Evolutionary conservation across 495 filamentous ascomycete species (phyloP).

Genomic region (Penicillium egyptiacum): DNA sequence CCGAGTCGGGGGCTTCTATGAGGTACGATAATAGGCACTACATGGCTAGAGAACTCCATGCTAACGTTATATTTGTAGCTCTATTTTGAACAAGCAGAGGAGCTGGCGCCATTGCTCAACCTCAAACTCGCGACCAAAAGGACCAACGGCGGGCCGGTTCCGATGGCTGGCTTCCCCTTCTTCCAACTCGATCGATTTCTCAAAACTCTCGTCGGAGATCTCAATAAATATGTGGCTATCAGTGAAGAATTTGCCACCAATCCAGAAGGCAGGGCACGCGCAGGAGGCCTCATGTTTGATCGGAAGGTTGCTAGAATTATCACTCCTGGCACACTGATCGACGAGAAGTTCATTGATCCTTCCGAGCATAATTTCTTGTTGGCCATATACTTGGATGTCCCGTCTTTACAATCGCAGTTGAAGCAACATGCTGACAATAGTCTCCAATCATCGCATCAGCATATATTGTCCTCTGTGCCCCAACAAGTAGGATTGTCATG

Average conservation of each 20-base stretch:
- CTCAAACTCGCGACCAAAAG: slow-evolving; percentile 83
- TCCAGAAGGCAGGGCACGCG: slow-evolving; percentile 62
- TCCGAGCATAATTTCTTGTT: slow-evolving; percentile 90
- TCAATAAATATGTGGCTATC: slow-evolving; percentile 87
- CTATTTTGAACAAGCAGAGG: slow-evolving; percentile 91
- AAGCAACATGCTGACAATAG: slow-evolving; percentile 19
- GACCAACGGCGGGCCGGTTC: slow-evolving; percentile 69
- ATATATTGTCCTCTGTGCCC: slow-evolving; percentile 40
- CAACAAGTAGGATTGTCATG: slow-evolving; percentile 77
- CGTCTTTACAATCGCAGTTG: slow-evolving; percentile 23
- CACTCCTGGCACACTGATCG: slow-evolving; percentile 92
- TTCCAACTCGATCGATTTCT: slow-evolving; percentile 89
- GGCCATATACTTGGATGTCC: slow-evolving; percentile 59
- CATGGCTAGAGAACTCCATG: not conserved
- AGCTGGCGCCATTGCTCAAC: slow-evolving; percentile 80
- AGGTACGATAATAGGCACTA: slow-evolving; percentile 45
- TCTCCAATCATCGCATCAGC: slow-evolving; percentile 28
- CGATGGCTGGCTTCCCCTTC: slow-evolving; percentile 94
- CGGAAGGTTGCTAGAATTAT: slow-evolving; percentile 82
- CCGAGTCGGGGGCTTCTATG: slow-evolving; percentile 91
- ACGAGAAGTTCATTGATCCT: slow-evolving; percentile 94
- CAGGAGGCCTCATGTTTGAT: slow-evolving; percentile 77
- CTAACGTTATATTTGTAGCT: slow-evolving; percentile 45
- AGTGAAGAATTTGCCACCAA: slow-evolving; percentile 85
- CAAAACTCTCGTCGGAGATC: slow-evolving; percentile 87